Conservation (phyloP, 805 yeast species). For the Peterozyma toletana region DNA sequence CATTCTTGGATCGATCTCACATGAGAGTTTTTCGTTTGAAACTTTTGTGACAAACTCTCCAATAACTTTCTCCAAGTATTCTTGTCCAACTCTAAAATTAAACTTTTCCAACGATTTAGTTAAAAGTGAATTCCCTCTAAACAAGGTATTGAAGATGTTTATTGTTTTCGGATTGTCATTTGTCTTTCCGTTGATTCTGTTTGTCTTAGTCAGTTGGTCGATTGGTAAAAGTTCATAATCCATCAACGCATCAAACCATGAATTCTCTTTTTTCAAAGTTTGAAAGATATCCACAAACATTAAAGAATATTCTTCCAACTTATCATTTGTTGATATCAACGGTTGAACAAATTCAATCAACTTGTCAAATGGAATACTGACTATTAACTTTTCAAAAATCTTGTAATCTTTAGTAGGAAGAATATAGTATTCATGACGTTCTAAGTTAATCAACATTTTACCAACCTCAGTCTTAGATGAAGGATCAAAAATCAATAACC, state of each 20-base stretch:
- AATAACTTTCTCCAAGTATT: slow-evolving; percentile 64
- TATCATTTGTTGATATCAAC: slow-evolving; percentile 16
- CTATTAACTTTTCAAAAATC: slow-evolving; percentile 54
- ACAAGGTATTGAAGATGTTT: slow-evolving; percentile 53
- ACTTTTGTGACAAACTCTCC: slow-evolving; percentile 58
- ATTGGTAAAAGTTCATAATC: slow-evolving; percentile 53
- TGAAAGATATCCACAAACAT: slow-evolving; percentile 72
- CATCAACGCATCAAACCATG: slow-evolving; percentile 67
- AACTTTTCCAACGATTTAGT: slow-evolving; percentile 77
- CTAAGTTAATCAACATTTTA: slow-evolving; percentile 43
- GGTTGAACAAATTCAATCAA: slow-evolving; percentile 41
- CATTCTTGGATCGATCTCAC: slow-evolving; percentile 77
- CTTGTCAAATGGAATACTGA: slow-evolving; percentile 42
- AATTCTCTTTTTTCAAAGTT: slow-evolving; percentile 56
- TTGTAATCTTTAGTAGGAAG: slow-evolving; percentile 55
- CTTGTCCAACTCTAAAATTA: slow-evolving; percentile 71
- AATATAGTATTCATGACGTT: slow-evolving; percentile 45
- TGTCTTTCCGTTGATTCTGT: slow-evolving; percentile 25
- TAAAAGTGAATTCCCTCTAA: slow-evolving; percentile 80
- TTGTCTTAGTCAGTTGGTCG: slow-evolving; percentile 35
- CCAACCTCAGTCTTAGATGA: slow-evolving; percentile 40
- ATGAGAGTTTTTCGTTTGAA: slow-evolving; percentile 39
- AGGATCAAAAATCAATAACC: slow-evolving; percentile 24
- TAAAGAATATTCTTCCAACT: slow-evolving; percentile 47
- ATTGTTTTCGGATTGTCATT: slow-evolving; percentile 17